Percentiles rank a stretch among this genome's conserved stretches.
These are phyloP conservation scores for Arthroderma uncinatum DNA, from an alignment of 2,329 filamentous ascomycete genomes.

Conservation along the genomic window DNA sequence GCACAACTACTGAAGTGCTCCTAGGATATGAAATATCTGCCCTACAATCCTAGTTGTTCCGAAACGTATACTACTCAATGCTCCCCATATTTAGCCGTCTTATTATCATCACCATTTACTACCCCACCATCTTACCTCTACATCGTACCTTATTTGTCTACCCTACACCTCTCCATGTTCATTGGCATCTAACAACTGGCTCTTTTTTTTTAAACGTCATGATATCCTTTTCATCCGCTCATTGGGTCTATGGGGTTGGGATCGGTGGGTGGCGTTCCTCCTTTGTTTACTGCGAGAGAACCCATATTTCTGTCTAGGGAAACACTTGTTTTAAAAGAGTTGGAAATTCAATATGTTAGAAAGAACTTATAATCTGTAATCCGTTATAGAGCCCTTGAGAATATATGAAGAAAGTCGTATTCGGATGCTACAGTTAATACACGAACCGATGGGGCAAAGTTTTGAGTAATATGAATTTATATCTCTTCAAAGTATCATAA, in stretches of 20 bases:
- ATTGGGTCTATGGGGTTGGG: neutral
- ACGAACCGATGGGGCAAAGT: neutral
- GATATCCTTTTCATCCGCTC: neutral
- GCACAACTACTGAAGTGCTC: constrained; percentile 74
- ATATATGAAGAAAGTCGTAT: neutral
- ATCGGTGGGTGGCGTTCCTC: neutral
- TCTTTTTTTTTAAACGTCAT: neutral
- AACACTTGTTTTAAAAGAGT: neutral
- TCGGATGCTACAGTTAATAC: no score
- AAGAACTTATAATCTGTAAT: neutral
- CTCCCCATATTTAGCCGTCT: neutral
- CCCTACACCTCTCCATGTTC: neutral
- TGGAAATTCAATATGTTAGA: neutral
- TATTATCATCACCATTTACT: neutral
- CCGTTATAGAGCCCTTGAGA: neutral
- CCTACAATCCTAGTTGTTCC: constrained; percentile 13
- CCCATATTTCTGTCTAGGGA: neutral
- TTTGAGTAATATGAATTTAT: neutral
- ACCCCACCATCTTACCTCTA: neutral
- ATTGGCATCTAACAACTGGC: neutral
- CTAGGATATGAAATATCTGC: constrained; percentile 83
- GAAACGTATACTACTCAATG: neutral
- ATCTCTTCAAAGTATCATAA: neutral
- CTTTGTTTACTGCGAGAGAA: neutral
- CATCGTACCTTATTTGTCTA: neutral